Percentiles rank a stretch among this genome's conserved stretches.
phyloP scores from a whole-genome alignment of 2,329 filamentous ascomycete genomes.

The Phaeosphaeriaceae sp. region DNA sequence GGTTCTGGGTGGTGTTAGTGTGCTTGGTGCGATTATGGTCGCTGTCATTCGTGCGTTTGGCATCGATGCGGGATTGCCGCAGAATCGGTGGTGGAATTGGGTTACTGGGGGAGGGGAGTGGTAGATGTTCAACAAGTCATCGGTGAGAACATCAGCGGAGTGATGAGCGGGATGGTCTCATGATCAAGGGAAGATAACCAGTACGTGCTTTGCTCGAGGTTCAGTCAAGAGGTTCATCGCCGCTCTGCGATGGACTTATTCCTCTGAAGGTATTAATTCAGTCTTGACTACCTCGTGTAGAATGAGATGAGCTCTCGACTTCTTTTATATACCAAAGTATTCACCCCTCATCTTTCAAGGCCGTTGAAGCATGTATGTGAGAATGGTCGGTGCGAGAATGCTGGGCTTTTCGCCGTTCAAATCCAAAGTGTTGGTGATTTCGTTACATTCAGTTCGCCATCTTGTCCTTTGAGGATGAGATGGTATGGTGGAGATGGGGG shows the following conservation, averaged over 20 bases:
- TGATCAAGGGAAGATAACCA: not conserved
- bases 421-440: too few relatives aligned
- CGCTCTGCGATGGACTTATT: too few relatives aligned
- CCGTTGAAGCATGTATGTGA: too few relatives aligned
- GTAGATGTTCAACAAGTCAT: not conserved
- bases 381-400: too few relatives aligned
- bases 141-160: not conserved
- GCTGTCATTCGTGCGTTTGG: constrained; percentile 48
- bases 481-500: too few relatives aligned
- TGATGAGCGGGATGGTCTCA: not conserved
- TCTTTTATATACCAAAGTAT: not conserved
- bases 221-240: not conserved
- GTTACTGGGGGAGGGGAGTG: constrained; percentile 21
- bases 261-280: too few relatives aligned
- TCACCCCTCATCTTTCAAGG: not conserved
- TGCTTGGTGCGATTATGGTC: constrained; percentile 75
- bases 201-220: not conserved
- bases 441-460: too few relatives aligned
- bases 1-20: constrained; percentile 75
- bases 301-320: not conserved
- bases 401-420: too few relatives aligned
- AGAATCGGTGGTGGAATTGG: constrained; percentile 39
- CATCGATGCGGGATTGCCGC: constrained; percentile 35
- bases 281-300: not conserved
- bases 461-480: too few relatives aligned